Conservation (phyloP, 2,329 filamentous ascomycete genomes). For the Paraphoma chrysanthemicola region DNA sequence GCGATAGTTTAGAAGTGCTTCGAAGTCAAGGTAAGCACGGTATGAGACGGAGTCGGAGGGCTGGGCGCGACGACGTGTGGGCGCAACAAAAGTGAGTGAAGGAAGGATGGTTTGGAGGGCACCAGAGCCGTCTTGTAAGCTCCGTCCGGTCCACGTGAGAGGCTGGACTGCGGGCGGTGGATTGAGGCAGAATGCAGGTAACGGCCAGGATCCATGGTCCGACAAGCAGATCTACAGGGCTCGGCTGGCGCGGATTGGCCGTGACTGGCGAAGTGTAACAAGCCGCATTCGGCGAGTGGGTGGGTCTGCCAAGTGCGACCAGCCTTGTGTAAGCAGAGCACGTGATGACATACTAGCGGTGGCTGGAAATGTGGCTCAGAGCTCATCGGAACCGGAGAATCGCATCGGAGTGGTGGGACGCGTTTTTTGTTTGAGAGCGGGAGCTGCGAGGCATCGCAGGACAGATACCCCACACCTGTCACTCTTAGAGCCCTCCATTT, state of each 20-base stretch:
- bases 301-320: slow-evolving; percentile 11
- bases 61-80: slow-evolving; percentile 24
- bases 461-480: slow-evolving; percentile 34
- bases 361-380: slow-evolving; percentile 4
- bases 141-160: slow-evolving; percentile 41
- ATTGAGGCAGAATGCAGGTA: slow-evolving; percentile 24
- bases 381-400: slow-evolving; percentile 16
- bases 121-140: slow-evolving; percentile 46
- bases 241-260: slow-evolving; percentile 24
- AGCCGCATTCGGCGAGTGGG: slow-evolving; percentile 9
- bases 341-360: neutral
- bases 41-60: slow-evolving; percentile 18
- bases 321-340: slow-evolving; percentile 5
- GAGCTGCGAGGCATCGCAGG: slow-evolving; percentile 34
- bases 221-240: slow-evolving; percentile 23
- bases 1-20: slow-evolving; percentile 21
- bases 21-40: slow-evolving; percentile 16
- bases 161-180: slow-evolving; percentile 35
- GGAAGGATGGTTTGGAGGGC: slow-evolving; percentile 43
- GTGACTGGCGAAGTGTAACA: slow-evolving; percentile 10
- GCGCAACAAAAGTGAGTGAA: slow-evolving; percentile 42
- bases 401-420: slow-evolving; percentile 20
- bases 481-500: slow-evolving; percentile 18
- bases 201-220: slow-evolving; percentile 17
- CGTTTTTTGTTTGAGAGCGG: slow-evolving; percentile 42